These are phyloP conservation scores for Kuraishia cidri DNA, from an alignment of 805 yeast genomes.

Conservation along the genomic window DNA sequence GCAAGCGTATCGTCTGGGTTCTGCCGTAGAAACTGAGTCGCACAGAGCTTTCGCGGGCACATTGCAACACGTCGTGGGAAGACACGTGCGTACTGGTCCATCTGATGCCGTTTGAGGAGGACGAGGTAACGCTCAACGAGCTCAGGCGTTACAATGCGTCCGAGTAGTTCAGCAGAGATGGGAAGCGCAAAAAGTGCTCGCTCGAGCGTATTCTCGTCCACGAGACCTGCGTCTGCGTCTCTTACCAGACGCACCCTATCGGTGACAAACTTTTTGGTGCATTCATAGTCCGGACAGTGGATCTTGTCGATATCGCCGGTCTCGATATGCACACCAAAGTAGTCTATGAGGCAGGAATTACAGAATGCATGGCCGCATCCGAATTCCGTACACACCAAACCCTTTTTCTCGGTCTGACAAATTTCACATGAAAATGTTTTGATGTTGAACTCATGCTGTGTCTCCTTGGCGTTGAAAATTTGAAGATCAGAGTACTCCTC, in stretches of 20 bases:
- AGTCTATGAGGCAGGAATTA: slow-evolving; percentile 30
- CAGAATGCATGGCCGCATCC: slow-evolving; percentile 45
- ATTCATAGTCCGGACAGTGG: slow-evolving; percentile 51
- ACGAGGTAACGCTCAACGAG: slow-evolving; percentile 26
- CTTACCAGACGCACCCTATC: slow-evolving; percentile 1
- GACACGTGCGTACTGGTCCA: slow-evolving; percentile 30
- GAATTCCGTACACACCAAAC: slow-evolving; percentile 25
- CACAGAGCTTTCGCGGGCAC: slow-evolving; percentile 41
- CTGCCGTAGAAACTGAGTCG: slow-evolving; percentile 34
- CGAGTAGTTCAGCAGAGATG: slow-evolving; percentile 24
- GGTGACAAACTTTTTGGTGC: slow-evolving; percentile 21
- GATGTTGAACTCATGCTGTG: slow-evolving; percentile 18
- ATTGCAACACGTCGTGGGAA: slow-evolving; percentile 38
- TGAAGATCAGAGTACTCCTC: slow-evolving; percentile 6
- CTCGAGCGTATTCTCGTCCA: slow-evolving; percentile 18
- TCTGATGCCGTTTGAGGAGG: slow-evolving; percentile 27
- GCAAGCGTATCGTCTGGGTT: slow-evolving; percentile 36
- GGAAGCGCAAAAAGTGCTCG: slow-evolving; percentile 29
- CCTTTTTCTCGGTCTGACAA: slow-evolving; percentile 42
- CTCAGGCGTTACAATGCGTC: slow-evolving; percentile 17
- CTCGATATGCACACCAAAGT: slow-evolving; percentile 28
- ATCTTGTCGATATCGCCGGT: slow-evolving; percentile 40
- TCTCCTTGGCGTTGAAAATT: slow-evolving; percentile 14
- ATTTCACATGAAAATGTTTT: slow-evolving; percentile 44
- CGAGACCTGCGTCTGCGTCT: too few relatives aligned